phyloP scores from a whole-genome alignment of 352 stramenopile genomes.

The Aphanomyces stellatus region DNA sequence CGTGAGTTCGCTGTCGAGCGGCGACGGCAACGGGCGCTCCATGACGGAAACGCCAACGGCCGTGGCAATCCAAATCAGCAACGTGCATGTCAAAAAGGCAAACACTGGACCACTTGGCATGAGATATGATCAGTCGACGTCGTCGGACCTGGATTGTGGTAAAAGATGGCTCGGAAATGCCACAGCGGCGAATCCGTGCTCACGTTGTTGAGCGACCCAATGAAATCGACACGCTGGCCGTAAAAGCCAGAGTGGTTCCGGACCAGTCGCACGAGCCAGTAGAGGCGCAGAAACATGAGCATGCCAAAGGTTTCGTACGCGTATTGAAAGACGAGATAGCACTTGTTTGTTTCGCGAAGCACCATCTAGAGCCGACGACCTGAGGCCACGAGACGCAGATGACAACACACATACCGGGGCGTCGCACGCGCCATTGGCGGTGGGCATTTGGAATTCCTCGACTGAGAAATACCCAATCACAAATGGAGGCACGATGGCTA shows the following conservation, averaged over 20 bases:
- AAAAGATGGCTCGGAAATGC: slow-evolving; percentile 18
- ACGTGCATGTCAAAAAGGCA: slow-evolving; percentile 16
- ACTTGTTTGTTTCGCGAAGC: not conserved
- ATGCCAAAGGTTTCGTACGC: slow-evolving; percentile 14
- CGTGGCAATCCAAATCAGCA: slow-evolving; percentile 12
- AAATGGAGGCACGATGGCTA: slow-evolving; percentile 14
- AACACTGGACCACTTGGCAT: slow-evolving; percentile 2
- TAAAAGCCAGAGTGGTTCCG: slow-evolving; percentile 21
- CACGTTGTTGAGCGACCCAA: slow-evolving; percentile 17
- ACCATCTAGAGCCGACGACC: slow-evolving; percentile 1
- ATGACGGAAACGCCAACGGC: slow-evolving; percentile 17
- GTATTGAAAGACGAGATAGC: slow-evolving; percentile 11
- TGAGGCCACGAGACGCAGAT: not conserved
- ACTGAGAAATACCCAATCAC: not conserved
- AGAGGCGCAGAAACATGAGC: slow-evolving; percentile 16
- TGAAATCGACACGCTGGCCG: slow-evolving; percentile 18
- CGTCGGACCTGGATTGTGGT: slow-evolving; percentile 13
- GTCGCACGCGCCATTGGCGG: not conserved
- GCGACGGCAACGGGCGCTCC: slow-evolving; percentile 14
- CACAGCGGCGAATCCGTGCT: slow-evolving; percentile 19
- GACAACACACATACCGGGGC: not conserved
- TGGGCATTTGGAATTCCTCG: slow-evolving; percentile 9
- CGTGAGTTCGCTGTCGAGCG: slow-evolving; percentile 14
- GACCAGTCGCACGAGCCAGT: slow-evolving; percentile 18
- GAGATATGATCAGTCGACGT: not conserved